Evolutionary conservation across 495 filamentous ascomycete genomes (phyloP), one percentile per base, ranked within the genome.

Genomic region (Podospora bellae-mahoneyi): DNA sequence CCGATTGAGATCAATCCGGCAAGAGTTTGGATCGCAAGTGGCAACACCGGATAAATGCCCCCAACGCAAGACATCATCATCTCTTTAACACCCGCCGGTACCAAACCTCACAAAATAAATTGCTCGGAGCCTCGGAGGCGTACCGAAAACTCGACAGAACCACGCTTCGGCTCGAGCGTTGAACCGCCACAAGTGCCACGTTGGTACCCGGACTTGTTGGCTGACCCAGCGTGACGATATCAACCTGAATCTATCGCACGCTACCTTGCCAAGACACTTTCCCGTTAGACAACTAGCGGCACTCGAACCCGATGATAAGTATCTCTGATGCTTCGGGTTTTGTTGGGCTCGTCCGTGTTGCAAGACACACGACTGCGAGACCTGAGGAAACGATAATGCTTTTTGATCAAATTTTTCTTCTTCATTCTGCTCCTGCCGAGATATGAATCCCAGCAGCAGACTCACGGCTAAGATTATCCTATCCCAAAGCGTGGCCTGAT

Each of bases 391-490:
- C 23, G 23, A 23, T 23, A 23, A 23, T 23, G 23, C 23, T 0
- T 23, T 23, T 48, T 48, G 39, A 16, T 48, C 39, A 48, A 48
- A 48, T 10, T 48, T 10, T 58, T 58, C 18, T 10, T 48, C 39
- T 58, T 58, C 18, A 58, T 58, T 26, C 55, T 1, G 23, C 55
- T 58, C 55, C 55, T 58, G 18, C 55, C 55, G n/a, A 58, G 55
- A 26, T 10, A 58, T 5, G n/a, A 58, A 58, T 26, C 55, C 55
- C 55, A 26, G 55, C 55, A 58, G 55, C 55, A 58, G 55, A 23
- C 55, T 15, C 55, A 58, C 55, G 6, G 55, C 19, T 18, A 20
- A 5, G n/a, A 58, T n/a, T 20, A 58, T 20, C 9, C 55, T 48
- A 58, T 20, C 9, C 55, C 13, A 48, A 48, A 48, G 23, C 23